A percentile compares a stretch with the other conserved stretches of the same genome.
These are phyloP conservation scores for Yamadazyma diospyri DNA, from an alignment of 1,139 yeast genomes.

Conservation along the genomic window DNA sequence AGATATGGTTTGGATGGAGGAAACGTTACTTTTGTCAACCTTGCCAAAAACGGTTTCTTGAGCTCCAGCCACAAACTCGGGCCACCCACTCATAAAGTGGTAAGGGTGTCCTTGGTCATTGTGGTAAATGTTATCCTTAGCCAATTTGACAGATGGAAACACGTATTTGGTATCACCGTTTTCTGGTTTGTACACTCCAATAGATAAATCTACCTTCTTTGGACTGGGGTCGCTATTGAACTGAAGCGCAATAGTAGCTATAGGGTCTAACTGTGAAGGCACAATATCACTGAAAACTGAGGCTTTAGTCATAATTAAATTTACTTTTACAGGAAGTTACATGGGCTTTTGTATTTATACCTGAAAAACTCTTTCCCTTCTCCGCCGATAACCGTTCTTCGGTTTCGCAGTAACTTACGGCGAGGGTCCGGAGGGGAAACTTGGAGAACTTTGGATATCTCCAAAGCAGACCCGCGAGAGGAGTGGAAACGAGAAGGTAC, in stretches of 20 bases:
- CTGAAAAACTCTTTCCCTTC: no score
- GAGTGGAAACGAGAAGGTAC: no score
- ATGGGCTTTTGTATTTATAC: no score
- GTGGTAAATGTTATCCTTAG: constrained; percentile 28
- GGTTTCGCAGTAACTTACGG: no score
- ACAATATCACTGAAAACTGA: constrained; percentile 25
- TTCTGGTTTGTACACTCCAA: constrained; percentile 43
- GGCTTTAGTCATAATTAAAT: constrained; percentile 21
- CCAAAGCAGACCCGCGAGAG: no score
- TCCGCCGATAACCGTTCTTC: no score
- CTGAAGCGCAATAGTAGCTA: constrained; percentile 27
- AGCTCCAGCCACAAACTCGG: constrained; percentile 36
- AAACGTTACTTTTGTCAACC: constrained; percentile 22
- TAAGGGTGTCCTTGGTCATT: constrained; percentile 45
- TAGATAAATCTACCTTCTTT: constrained; percentile 37
- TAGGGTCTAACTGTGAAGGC: constrained; percentile 35
- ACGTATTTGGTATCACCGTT: constrained; percentile 30
- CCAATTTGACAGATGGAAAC: constrained; percentile 36
- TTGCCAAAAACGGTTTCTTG: constrained; percentile 33
- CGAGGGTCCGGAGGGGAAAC: no score
- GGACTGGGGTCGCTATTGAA: constrained; percentile 27
- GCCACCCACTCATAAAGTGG: constrained; percentile 41
- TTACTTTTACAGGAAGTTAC: no score
- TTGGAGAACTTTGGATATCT: no score
- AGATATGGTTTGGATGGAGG: constrained; percentile 40